phyloP scores from a whole-genome alignment of 371 early-diverging fungal genomes.

The Gilbertella persicaria region DNA sequence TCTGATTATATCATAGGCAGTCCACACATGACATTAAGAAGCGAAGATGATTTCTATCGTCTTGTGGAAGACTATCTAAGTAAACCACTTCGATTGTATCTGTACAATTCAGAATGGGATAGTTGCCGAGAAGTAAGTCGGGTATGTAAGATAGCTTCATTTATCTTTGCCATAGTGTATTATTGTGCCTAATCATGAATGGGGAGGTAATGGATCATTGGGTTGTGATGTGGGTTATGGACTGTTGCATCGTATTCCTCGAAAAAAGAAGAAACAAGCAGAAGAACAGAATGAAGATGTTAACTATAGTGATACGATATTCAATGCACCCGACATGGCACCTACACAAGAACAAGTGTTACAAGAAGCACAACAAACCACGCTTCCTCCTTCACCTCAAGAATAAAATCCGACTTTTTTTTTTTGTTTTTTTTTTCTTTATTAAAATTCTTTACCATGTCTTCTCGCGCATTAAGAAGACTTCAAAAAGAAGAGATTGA shows the following conservation, averaged over 20 bases:
- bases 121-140: slow-evolving; percentile 60
- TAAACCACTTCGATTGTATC: slow-evolving; percentile 58
- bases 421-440: slow-evolving; percentile 1
- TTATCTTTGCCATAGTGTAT: slow-evolving; percentile 42
- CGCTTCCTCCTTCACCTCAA: slow-evolving; percentile 19
- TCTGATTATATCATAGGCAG: slow-evolving; percentile 71
- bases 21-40: slow-evolving; percentile 53
- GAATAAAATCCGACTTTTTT: background rate
- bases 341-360: slow-evolving; percentile 2
- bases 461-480: slow-evolving; percentile 46
- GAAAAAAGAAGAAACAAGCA: slow-evolving; percentile 14
- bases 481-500: slow-evolving; percentile 41
- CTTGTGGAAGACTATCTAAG: slow-evolving; percentile 58
- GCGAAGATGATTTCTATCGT: slow-evolving; percentile 65
- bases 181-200: slow-evolving; percentile 68
- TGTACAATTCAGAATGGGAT: slow-evolving; percentile 69
- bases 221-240: slow-evolving; percentile 77
- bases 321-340: slow-evolving; percentile 24
- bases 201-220: slow-evolving; percentile 71
- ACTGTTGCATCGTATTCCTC: slow-evolving; percentile 33
- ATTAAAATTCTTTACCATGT: slow-evolving; percentile 23
- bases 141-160: background rate
- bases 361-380: slow-evolving; percentile 13
- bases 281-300: slow-evolving; percentile 1
- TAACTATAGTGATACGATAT: slow-evolving; percentile 28